Base-by-base conservation (phyloP, 2,329 filamentous ascomycete species). In the Periconia sp. region DNA sequence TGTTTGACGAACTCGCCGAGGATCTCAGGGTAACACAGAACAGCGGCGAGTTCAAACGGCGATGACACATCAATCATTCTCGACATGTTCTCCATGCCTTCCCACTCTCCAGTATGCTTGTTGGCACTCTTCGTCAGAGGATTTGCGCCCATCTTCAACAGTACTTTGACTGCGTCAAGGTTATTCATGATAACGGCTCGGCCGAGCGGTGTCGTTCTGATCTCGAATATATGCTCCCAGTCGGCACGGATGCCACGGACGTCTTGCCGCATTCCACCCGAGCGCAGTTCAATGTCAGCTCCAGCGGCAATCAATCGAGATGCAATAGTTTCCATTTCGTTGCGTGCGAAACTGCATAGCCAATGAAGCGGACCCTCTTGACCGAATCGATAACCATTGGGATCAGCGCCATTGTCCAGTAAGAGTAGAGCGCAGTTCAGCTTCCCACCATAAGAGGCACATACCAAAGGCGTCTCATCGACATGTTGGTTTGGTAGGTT, bases 281-380 rank as follows among this genome's bases (percentile, higher is more conserved):
- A 47, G n/a, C 38, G 39, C 6, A 42, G 15, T 10, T 47, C 43
- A 10, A 47, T 21, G n/a, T 47, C 33, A 7, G 43, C 43, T 2
- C 43, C 43, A 3, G 38, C 43, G 9, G 34, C 24, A 21, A 47
- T 17, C 32, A 47, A 30, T 12, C 22, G 33, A 15, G 16, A 13
- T n/a, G 38, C 38, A 11, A 47, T 30, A 7, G 9, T 25, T 15
- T 35, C 39, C 43, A 42, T 47, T 13, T 47, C 38, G n/a, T 19
- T 22, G 5, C 34, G 38, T 19, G 28, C 8, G 28, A 47, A 47
- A 17, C 43, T 42, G 24, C 38, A 42, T 6, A 47, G 43, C 43
- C 43, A 47, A 19, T 47, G 43, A 11, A 47, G 38, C 8, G 43
- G 38, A 5, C 38, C 39, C 31, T 47, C 43, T 25, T 47, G 38